Evolutionary conservation across 2,329 filamentous ascomycete genomes (phyloP), one percentile per base, ranked within the genome.

Genomic region (Dothideomycetidae sp.): DNA sequence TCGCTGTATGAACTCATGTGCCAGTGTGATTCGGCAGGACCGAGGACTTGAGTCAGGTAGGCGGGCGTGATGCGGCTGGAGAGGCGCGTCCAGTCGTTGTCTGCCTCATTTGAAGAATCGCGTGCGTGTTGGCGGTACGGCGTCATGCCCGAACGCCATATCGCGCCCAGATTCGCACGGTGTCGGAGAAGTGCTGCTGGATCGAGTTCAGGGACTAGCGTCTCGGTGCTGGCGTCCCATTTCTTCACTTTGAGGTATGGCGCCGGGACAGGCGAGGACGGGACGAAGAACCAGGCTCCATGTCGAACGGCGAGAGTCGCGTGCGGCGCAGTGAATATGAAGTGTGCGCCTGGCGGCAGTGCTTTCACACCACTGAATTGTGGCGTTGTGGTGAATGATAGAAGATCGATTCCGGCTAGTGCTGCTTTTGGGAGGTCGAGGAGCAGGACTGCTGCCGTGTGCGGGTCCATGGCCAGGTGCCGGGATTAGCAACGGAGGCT

Each of bases 321-420:
- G 39, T 70, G 73, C 13, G 68, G 66, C 15, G 71, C 68, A 0
- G 66, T 70, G 50, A 76, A 78, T 12, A 75, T 54, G 45, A 78
- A 76, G 50, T 78, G 74, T 50, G 68, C 63, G 30, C 73, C 73
- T 2, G 58, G 48, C 0, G 73, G 70, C 3, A 78, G 48, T 44
- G 71, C 64, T 44, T 68, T 72, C 47, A 78, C 67, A 17, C 74
- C 74, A 40, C 66, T 63, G 53, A 78, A 78, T 36, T 68, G 67
- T 9, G 70, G 60, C 9, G 72, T 71, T 3, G 71, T 70, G 11
- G 71, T 75, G 54, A 78, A 78, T 31, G 73, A 72, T 34, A 77
- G 63, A 33, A 70, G 46, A 51, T 71, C 56, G 50, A 73, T 67
- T 42, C 67, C 73, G 45, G 68, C 67, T 10, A 69, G 55, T 1